Evolutionary conservation across 768 basidiomycete genomes (phyloP).

Genomic region (Amanita rimosa): DNA sequence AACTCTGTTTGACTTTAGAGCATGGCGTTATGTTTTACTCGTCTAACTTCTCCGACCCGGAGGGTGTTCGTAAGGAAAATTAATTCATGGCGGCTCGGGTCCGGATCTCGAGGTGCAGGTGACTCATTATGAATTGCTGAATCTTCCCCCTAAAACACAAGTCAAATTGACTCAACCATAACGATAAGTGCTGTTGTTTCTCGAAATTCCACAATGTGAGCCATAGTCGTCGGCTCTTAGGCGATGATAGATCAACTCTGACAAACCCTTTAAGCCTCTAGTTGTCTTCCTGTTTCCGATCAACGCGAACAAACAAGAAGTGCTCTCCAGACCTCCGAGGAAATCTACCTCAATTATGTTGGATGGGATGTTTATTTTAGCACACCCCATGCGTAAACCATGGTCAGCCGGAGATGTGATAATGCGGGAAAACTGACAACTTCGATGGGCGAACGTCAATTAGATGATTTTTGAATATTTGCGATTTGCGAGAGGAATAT

Average conservation of each 20-base stretch:
- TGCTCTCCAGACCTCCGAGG: conserved; percentile 56
- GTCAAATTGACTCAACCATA: background rate
- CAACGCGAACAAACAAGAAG: conserved; percentile 46
- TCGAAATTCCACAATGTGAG: conserved; percentile 59
- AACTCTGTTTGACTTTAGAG: conserved; percentile 27
- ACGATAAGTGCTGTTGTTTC: conserved; percentile 45
- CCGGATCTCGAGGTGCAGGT: conserved; percentile 39
- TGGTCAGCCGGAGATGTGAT: background rate
- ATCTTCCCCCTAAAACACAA: conserved; percentile 13
- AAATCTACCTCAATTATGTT: conserved; percentile 67
- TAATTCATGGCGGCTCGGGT: conserved; percentile 73
- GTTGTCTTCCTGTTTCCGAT: conserved; percentile 54
- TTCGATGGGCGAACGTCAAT: background rate
- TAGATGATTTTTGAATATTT: too few species aligned
- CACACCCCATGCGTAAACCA: background rate
- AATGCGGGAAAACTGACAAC: too few species aligned
- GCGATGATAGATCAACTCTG: background rate
- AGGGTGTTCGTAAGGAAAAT: conserved; percentile 53
- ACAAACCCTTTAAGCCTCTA: conserved; percentile 29
- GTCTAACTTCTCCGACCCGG: conserved; percentile 38
- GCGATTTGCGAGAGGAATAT: too few species aligned
- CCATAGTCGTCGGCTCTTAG: conserved; percentile 5
- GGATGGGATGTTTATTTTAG: conserved; percentile 37
- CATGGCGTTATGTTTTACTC: conserved; percentile 70
- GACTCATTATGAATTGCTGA: conserved; percentile 54